Base-by-base conservation (phyloP, 805 yeast genomes). In the Lipomyces spencermartinsiae region DNA sequence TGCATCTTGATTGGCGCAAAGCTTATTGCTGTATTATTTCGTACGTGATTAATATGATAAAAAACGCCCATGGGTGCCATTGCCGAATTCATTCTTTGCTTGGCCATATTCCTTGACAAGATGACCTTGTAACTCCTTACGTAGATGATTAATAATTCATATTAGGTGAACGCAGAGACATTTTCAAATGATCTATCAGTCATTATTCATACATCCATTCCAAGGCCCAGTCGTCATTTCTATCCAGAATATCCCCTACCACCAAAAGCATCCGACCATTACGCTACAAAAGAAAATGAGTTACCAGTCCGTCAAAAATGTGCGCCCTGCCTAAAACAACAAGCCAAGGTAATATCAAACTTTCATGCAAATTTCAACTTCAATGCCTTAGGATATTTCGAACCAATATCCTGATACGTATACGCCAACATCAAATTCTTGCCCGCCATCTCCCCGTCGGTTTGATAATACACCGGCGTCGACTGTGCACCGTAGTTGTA, bases 401-500 rank as follows among this genome's bases (percentile, higher is more conserved):
- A 43, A 14, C 4, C 12, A 8, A 22, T 2, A 55, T 43, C 58
- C 55, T 63, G 64, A 63, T 63, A 66, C n/a, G 69, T 58, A 43
- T 54, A 66, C 5, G 37, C 43, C 43, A 66, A 39, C 64, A 66
- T 53, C 25, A 66, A 25, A 1, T n/a, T 2, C 37, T 59, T 46
- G 57, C 69, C 69, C 16, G 25, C 59, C 1, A 2, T 4, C 9
- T 34, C 16, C 6, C 68, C 71, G 14, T 19, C 35, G 8, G 5
- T 8, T 37, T 54, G 51, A 43, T 43, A 63, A 33, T 61, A 58
- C 0, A 49, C 9, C 16, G 66, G 66, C 14, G 58, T 16, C 10
- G 64, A 25, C 33, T 12, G 43, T 7, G 49, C 64, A 34, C 64
- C 69, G 56, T 66, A 66, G 58, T 60, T 66, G 54, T 58, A 66